phyloP scores from a whole-genome alignment of 495 filamentous ascomycete genomes.

The Glonium stellatum region DNA sequence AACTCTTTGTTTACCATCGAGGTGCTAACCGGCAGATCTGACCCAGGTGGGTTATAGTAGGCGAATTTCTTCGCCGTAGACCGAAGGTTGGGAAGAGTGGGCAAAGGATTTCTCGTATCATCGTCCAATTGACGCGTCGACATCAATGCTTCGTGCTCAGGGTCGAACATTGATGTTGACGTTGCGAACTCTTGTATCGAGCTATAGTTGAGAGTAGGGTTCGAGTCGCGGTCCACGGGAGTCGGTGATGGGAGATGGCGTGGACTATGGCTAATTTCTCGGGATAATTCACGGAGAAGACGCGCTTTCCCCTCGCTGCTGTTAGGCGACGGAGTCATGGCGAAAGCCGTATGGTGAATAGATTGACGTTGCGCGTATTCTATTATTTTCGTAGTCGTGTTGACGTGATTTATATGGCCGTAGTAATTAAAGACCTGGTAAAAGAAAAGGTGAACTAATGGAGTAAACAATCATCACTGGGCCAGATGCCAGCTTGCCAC shows the following conservation, averaged over 20 bases:
- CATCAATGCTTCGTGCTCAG: conserved; percentile 20
- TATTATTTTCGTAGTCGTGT: conserved; percentile 9
- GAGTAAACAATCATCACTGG: conserved; percentile 5
- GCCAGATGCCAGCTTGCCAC: conserved; percentile 11
- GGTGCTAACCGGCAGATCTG: conserved; percentile 21
- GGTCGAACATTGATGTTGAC: conserved; percentile 10
- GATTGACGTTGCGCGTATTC: not conserved
- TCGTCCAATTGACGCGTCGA: conserved; percentile 25
- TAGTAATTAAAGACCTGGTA: conserved; percentile 16
- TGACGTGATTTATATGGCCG: conserved; percentile 2
- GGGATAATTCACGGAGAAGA: conserved; percentile 22
- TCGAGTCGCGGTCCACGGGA: conserved; percentile 21
- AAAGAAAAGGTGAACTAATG: conserved; percentile 15
- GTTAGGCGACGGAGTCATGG: conserved; percentile 24
- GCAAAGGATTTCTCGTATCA: conserved; percentile 19
- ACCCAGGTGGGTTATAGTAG: conserved; percentile 16
- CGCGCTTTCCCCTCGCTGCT: conserved; percentile 25
- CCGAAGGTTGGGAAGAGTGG: conserved; percentile 18
- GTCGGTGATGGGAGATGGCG: conserved; percentile 13
- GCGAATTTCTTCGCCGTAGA: conserved; percentile 28
- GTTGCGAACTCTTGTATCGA: conserved; percentile 6
- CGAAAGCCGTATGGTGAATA: not conserved
- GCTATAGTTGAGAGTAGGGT: conserved; percentile 10
- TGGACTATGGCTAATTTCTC: conserved; percentile 22
- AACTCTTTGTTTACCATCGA: conserved; percentile 29